Base-by-base conservation (phyloP, 2,329 filamentous ascomycete species). In the Exophiala dermatitidis region DNA sequence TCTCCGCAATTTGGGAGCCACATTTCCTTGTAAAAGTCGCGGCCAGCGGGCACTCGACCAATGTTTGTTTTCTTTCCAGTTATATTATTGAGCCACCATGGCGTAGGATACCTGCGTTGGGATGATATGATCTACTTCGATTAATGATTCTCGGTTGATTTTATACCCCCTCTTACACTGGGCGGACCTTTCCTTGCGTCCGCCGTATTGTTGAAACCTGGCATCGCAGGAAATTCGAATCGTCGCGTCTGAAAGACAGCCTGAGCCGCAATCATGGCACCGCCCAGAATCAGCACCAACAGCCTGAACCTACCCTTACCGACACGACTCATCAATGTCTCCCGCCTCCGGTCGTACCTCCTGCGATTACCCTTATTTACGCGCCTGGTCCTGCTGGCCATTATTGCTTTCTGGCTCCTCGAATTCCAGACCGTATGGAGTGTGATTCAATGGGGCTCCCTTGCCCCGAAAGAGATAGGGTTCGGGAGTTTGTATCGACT, bases 401-500 rank as follows among this genome's bases (percentile, higher is more conserved):
- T 95, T 53, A 65, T 86, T 32, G 72, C 75, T 8, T 78, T 88
- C 58, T 94, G 85, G 82, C 63, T 88, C 34, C 74, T 84, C 4
- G 78, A 84, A 42, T 68, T 90, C 37, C 84, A 87, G 63, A 77
- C 81, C 10, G 73, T 84, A 5, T 90, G 85, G 82, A 79, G 86
- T 67, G 68, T 95, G 50, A 75, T 79, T 64, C 74, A 84, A 72
- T 94, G 87, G 86, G 89, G 87, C 3, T 78, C 85, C 32, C 72
- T 97, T 64, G 83, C 86, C 63, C 91, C 91, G 46, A 77, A 84
- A 62, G 80, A 90, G 74, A 79, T 94, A 66, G 79, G 79, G 46
- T 69, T 95, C 40, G 83, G 90, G 93, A 76, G 61, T 95, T 90
- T 95, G 74, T 91, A 96, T 71, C 84, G 93, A 57, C 78, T 95